A percentile compares a stretch with the other conserved stretches of the same genome.
Evolutionary conservation across 257 asterid genomes (phyloP).

Genomic region (Ilex aquifolium): DNA sequence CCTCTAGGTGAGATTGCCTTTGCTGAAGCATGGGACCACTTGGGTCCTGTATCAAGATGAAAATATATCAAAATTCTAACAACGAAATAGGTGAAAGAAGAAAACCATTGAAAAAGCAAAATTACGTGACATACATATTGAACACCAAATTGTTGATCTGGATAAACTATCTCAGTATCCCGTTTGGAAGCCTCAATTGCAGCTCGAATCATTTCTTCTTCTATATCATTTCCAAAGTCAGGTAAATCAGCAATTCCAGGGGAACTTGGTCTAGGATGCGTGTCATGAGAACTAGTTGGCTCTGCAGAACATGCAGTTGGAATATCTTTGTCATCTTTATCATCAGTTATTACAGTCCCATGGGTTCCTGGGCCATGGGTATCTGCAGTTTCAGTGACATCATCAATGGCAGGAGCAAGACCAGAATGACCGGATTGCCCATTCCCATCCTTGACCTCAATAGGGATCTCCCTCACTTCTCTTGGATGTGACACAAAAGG

Average conservation of each 20-base stretch:
- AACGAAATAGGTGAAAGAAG: slow-evolving; percentile 10
- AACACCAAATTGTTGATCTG: slow-evolving; percentile 34
- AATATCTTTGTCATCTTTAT: slow-evolving; percentile 28
- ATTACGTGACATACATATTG: slow-evolving; percentile 35
- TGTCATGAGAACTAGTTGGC: slow-evolving; percentile 1
- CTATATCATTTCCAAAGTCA: slow-evolving; percentile 68
- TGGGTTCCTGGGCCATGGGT: slow-evolving; percentile 44
- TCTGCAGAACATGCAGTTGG: slow-evolving; percentile 21
- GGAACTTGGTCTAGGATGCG: slow-evolving; percentile 44
- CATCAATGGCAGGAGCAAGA: slow-evolving; percentile 49
- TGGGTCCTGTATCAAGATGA: slow-evolving; percentile 42
- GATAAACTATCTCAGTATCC: slow-evolving; percentile 45
- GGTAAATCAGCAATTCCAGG: slow-evolving; percentile 50
- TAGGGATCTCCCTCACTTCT: slow-evolving; percentile 69
- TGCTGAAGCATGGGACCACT: slow-evolving; percentile 38
- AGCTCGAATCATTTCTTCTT: slow-evolving; percentile 97
- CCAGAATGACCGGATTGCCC: slow-evolving; percentile 48
- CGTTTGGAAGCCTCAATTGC: slow-evolving; percentile 96
- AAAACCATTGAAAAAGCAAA: slow-evolving; percentile 5
- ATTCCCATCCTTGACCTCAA: slow-evolving; percentile 68
- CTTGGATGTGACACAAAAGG: slow-evolving; percentile 69
- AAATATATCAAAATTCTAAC: slow-evolving; percentile 11
- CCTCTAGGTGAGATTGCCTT: slow-evolving; percentile 42
- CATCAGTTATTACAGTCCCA: slow-evolving; percentile 52
- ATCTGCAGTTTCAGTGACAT: slow-evolving; percentile 50